Percentiles rank a stretch among this genome's conserved stretches.
Evolutionary conservation across 1,284 basidiomycete species (phyloP).

Genomic region (Coniferiporia weirii): DNA sequence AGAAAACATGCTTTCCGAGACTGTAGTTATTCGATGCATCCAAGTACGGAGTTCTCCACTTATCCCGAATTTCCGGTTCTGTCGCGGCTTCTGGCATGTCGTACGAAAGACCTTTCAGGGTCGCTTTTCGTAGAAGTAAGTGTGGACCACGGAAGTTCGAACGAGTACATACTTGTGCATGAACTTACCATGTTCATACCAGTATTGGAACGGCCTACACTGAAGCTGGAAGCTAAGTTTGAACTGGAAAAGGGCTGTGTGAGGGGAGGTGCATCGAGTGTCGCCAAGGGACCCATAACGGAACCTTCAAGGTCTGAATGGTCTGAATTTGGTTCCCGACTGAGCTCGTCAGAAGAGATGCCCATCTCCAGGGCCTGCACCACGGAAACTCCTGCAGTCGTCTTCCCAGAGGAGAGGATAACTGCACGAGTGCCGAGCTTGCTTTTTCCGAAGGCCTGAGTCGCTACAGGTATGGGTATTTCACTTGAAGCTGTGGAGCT

Average conservation of each 20-base stretch:
- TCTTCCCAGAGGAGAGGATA: not conserved
- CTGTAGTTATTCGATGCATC: not conserved
- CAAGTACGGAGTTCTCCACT: too few species aligned
- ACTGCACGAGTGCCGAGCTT: conserved; percentile 19
- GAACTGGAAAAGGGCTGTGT: not conserved
- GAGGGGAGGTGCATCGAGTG: not conserved
- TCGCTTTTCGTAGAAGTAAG: not conserved
- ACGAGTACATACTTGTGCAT: not conserved
- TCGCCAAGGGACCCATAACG: too few species aligned
- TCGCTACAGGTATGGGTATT: conserved; percentile 18
- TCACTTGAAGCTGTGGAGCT: not conserved
- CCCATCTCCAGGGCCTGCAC: conserved; percentile 44
- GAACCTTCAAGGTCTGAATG: too few species aligned
- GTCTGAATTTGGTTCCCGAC: too few species aligned
- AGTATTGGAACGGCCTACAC: not conserved
- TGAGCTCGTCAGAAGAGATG: not conserved
- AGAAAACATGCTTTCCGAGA: not conserved
- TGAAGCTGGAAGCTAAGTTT: not conserved
- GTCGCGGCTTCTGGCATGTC: too few species aligned
- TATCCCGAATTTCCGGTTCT: too few species aligned
- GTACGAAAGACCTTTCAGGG: not conserved
- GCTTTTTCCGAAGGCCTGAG: conserved; percentile 30
- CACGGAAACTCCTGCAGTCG: conserved; percentile 18
- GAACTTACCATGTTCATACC: conserved; percentile 2
- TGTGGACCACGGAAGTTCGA: not conserved